Percentiles rank a stretch among this genome's conserved stretches.
Conservation (phyloP, 2,329 filamentous ascomycete genomes). For the Talaromyces sp. region DNA sequence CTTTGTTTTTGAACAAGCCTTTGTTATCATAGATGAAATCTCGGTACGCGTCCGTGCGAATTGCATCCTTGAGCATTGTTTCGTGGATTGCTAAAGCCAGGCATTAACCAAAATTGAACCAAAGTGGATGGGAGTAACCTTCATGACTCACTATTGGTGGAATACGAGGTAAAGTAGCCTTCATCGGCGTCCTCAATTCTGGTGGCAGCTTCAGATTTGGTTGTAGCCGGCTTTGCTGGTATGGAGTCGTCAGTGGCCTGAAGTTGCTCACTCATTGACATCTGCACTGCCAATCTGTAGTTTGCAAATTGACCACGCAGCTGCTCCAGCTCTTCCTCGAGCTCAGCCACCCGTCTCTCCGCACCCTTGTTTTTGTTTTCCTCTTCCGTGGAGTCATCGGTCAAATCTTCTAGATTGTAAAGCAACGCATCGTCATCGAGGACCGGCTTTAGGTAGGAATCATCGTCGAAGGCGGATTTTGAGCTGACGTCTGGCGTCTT, state of each 20-base stretch:
- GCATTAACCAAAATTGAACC: constrained; percentile 4
- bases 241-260: constrained; percentile 47
- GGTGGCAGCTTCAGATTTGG: neutral
- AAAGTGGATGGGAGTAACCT: neutral
- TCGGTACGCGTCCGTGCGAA: constrained; percentile 85
- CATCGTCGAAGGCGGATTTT: constrained; percentile 62
- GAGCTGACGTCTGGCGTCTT: constrained; percentile 53
- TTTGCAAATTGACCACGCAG: constrained; percentile 58
- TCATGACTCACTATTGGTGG: constrained; percentile 56
- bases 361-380: constrained; percentile 23
- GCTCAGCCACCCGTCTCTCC: constrained; percentile 49
- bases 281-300: constrained; percentile 60
- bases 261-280: constrained; percentile 62
- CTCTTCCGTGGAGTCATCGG: constrained; percentile 32
- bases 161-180: constrained; percentile 61
- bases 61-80: constrained; percentile 85
- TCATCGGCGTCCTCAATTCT: constrained; percentile 47
- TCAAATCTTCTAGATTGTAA: constrained; percentile 77
- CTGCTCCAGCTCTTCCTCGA: constrained; percentile 57
- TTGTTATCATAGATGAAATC: constrained; percentile 58
- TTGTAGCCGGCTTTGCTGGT: neutral
- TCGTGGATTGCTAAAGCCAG: constrained; percentile 73
- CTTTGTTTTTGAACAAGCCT: constrained; percentile 55
- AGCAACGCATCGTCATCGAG: constrained; percentile 86
- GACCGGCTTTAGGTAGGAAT: constrained; percentile 75